Conservation (phyloP, 495 filamentous ascomycete species). For the Lepraria neglecta region DNA sequence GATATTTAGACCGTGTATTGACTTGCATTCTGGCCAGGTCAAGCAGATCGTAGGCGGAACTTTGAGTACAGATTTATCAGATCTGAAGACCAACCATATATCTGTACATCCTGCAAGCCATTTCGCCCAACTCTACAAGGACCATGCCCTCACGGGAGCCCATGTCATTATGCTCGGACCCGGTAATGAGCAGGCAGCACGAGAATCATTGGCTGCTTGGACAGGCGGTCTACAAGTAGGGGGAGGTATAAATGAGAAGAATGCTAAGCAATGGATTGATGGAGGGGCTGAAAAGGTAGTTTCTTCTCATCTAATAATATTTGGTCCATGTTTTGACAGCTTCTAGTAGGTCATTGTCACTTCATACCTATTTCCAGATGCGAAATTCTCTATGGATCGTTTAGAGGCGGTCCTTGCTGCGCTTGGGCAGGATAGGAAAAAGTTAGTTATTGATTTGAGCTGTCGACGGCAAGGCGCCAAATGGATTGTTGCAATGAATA, state of each 20-base stretch:
- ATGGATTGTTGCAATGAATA: constrained; percentile 96
- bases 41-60: constrained; percentile 98
- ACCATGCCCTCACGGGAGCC: constrained; percentile 64
- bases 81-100: constrained; percentile 84
- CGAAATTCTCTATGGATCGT: constrained; percentile 65
- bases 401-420: constrained; percentile 63
- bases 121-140: constrained; percentile 72
- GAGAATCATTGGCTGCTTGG: constrained; percentile 71
- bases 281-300: constrained; percentile 81
- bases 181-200: constrained; percentile 73
- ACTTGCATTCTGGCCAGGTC: constrained; percentile 88
- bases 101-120: constrained; percentile 73
- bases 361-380: constrained; percentile 76
- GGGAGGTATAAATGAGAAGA: constrained; percentile 79
- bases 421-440: constrained; percentile 65
- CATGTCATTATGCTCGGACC: constrained; percentile 96
- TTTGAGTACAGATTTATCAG: constrained; percentile 55
- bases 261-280: constrained; percentile 80
- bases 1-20: constrained; percentile 90
- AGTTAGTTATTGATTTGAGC: constrained; percentile 90
- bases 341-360: constrained; percentile 77
- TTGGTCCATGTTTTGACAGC: constrained; percentile 12
- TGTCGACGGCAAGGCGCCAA: constrained; percentile 64
- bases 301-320: background rate
- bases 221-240: constrained; percentile 74